Evolutionary conservation across 352 stramenopile species (phyloP).

Genomic region (Phytophthora melonis): DNA sequence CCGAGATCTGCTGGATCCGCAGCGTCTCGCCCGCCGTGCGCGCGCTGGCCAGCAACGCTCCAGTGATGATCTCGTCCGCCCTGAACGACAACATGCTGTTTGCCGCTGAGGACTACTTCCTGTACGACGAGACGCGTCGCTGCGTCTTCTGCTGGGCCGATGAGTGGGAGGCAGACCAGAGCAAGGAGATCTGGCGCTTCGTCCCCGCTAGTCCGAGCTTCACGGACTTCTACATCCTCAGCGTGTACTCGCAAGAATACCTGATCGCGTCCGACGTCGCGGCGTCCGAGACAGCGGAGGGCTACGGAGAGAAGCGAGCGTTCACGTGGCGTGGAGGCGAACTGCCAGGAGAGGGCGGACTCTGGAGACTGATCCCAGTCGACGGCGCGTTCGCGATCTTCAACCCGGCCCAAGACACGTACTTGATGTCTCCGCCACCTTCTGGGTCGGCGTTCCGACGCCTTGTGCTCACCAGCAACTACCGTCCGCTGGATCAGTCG

Average conservation of each 20-base stretch:
- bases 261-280: constrained; percentile 25
- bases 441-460: constrained; percentile 23
- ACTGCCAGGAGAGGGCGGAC: constrained; percentile 16
- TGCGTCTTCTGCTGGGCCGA: constrained; percentile 52
- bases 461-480: constrained; percentile 22
- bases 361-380: constrained; percentile 28
- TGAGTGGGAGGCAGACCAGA: constrained; percentile 41
- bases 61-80: constrained; percentile 34
- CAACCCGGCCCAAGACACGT: constrained; percentile 27
- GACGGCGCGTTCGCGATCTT: constrained; percentile 29
- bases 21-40: constrained; percentile 41
- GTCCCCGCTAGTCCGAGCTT: constrained; percentile 22
- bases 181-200: constrained; percentile 49
- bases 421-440: constrained; percentile 23
- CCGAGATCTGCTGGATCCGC: constrained; percentile 35
- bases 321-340: constrained; percentile 35
- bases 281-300: constrained; percentile 14
- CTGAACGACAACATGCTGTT: constrained; percentile 40
- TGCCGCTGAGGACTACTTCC: constrained; percentile 28
- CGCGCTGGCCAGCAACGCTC: constrained; percentile 44
- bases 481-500: constrained; percentile 26
- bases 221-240: constrained; percentile 39
- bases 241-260: constrained; percentile 29
- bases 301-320: constrained; percentile 14
- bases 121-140: constrained; percentile 47